Conservation (phyloP, 2,329 filamentous ascomycete species). For the Juglanconis juglandina region DNA sequence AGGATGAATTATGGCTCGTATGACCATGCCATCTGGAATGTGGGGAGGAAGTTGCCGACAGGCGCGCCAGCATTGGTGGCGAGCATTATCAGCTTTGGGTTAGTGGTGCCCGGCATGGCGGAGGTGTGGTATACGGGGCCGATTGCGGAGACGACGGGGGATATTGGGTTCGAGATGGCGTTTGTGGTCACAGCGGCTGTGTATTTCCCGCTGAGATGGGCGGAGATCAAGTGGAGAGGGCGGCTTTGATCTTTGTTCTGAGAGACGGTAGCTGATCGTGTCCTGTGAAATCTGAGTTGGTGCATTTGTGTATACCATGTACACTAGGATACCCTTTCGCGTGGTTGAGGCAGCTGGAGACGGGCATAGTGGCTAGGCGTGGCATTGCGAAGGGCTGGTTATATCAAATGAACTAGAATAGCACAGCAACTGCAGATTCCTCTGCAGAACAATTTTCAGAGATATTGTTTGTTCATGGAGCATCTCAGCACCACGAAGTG, state of each 20-base stretch:
- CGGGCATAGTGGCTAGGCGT: neutral
- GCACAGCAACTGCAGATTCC: neutral
- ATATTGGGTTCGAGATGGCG: constrained; percentile 64
- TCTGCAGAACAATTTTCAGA: neutral
- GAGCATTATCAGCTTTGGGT: constrained; percentile 42
- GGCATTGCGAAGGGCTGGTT: neutral
- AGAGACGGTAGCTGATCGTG: neutral
- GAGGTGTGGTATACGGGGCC: constrained; percentile 61
- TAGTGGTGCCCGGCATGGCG: constrained; percentile 58
- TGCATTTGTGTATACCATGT: neutral
- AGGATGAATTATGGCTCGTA: constrained; percentile 40
- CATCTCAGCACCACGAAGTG: too few species aligned
- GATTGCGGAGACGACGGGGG: constrained; percentile 56
- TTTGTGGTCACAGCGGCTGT: constrained; percentile 47
- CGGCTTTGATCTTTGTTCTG: constrained; percentile 8
- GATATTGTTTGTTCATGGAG: neutral
- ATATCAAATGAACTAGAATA: neutral
- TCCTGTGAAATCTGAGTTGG: neutral
- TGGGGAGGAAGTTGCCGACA: constrained; percentile 40
- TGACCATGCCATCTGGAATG: constrained; percentile 46
- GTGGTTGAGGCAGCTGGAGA: neutral
- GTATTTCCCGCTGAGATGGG: constrained; percentile 45
- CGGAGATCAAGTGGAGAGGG: constrained; percentile 37
- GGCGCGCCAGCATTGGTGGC: constrained; percentile 46
- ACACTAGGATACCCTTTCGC: constrained; percentile 1